phyloP scores from a whole-genome alignment of 768 basidiomycete genomes.

The Sarcomyxa edulis region DNA sequence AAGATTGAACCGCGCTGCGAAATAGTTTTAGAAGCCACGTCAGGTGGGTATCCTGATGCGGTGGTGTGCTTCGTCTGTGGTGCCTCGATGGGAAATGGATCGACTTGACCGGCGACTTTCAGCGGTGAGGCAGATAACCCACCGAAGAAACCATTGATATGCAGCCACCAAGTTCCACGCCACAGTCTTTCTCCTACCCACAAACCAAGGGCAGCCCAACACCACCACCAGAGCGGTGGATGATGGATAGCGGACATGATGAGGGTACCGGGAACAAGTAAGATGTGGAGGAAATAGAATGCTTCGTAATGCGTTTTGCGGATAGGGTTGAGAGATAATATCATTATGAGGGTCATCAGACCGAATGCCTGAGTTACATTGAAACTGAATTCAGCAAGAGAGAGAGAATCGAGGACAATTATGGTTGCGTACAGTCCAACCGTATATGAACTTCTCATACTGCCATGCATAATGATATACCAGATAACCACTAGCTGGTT shows the following conservation, averaged over 20 bases:
- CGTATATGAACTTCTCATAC: conserved; percentile 59
- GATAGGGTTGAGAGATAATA: conserved; percentile 45
- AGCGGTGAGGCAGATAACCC: conserved; percentile 1
- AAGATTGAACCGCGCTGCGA: too few species aligned
- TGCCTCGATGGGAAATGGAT: too few species aligned
- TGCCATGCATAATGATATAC: conserved; percentile 50
- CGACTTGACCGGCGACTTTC: too few species aligned
- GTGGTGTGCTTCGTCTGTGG: too few species aligned
- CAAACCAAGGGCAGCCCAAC: conserved; percentile 52
- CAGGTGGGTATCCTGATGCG: too few species aligned
- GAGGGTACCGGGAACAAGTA: conserved; percentile 59
- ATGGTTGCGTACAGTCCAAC: conserved; percentile 38
- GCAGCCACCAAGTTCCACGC: conserved; percentile 50
- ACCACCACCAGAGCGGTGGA: conserved; percentile 63
- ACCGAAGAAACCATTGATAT: conserved; percentile 52
- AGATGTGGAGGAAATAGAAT: conserved; percentile 63
- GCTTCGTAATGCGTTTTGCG: conserved; percentile 51
- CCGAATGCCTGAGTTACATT: conserved; percentile 42
- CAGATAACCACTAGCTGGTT: conserved; percentile 31
- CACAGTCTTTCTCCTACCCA: conserved; percentile 62
- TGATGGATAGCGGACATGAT: conserved; percentile 63
- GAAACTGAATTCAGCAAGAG: neutral
- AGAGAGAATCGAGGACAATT: conserved; percentile 2
- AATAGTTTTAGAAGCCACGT: too few species aligned
- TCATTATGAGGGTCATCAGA: conserved; percentile 46